A percentile compares a stretch with the other conserved stretches of the same genome.
phyloP scores from a whole-genome alignment of 1,284 basidiomycete species.

The Ceratobasidium sp. region DNA sequence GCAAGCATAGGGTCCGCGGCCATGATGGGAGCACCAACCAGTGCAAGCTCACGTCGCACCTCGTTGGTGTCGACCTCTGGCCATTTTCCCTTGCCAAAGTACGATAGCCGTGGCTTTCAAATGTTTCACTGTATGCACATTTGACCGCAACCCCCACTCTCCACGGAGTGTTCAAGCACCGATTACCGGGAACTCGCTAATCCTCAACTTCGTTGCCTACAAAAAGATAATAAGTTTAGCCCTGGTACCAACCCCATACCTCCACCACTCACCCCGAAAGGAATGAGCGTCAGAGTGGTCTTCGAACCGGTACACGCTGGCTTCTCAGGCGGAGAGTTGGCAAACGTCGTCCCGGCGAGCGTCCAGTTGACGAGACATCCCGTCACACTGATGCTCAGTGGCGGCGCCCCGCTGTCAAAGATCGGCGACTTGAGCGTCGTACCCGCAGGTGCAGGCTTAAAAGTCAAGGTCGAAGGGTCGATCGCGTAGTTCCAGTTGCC shows the following conservation, averaged over 20 bases:
- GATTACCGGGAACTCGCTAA: slow-evolving; percentile 64
- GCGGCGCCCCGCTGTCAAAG: slow-evolving; percentile 65
- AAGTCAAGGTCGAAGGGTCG: slow-evolving; percentile 63
- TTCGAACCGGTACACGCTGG: slow-evolving; percentile 60
- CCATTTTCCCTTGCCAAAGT: slow-evolving; percentile 2
- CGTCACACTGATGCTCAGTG: slow-evolving; percentile 62
- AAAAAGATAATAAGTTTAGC: too few relatives aligned
- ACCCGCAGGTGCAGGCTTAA: slow-evolving; percentile 57
- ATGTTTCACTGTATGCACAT: too few relatives aligned
- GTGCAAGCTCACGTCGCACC: not conserved
- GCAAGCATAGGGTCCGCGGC: not conserved
- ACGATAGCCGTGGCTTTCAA: not conserved
- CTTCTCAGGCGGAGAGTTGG: slow-evolving; percentile 61
- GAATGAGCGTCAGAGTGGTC: slow-evolving; percentile 62
- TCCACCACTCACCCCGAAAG: slow-evolving; percentile 62
- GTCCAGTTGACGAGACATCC: slow-evolving; percentile 66
- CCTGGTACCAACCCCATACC: not conserved
- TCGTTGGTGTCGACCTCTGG: not conserved
- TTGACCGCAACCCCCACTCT: too few relatives aligned
- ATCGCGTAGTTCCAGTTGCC: slow-evolving; percentile 66
- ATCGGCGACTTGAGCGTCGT: slow-evolving; percentile 63
- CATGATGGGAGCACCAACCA: not conserved
- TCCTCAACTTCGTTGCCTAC: slow-evolving; percentile 65
- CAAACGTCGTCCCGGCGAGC: slow-evolving; percentile 63
- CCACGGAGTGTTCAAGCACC: too few relatives aligned